Percentiles rank a stretch among this genome's conserved stretches.
These are phyloP conservation scores for Fusarium acutatum DNA, from an alignment of 2,329 filamentous ascomycete genomes.

Conservation along the genomic window DNA sequence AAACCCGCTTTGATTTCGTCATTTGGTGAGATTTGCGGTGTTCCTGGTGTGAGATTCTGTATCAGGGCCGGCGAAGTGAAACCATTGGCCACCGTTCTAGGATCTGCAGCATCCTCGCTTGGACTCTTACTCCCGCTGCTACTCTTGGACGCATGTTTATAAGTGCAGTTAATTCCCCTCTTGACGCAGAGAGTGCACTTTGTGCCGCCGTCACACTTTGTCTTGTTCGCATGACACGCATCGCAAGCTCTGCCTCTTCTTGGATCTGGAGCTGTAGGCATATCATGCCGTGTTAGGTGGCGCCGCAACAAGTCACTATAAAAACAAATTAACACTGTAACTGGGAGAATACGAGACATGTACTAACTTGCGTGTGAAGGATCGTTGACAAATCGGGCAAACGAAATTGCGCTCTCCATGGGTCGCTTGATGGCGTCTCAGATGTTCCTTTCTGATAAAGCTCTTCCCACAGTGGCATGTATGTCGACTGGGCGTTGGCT, in stretches of 20 bases:
- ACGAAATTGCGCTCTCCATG: slow-evolving; percentile 48
- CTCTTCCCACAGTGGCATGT: slow-evolving; percentile 52
- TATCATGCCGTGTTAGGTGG: slow-evolving; percentile 49
- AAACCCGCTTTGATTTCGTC: slow-evolving; percentile 19
- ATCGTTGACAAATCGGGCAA: slow-evolving; percentile 49
- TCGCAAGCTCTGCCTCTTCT: slow-evolving; percentile 53
- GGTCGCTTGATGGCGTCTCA: slow-evolving; percentile 51
- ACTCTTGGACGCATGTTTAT: slow-evolving; percentile 37
- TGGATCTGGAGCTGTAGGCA: slow-evolving; percentile 41
- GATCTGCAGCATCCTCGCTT: not conserved
- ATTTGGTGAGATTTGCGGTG: not conserved
- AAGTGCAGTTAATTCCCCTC: slow-evolving; percentile 50
- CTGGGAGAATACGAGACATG: not conserved
- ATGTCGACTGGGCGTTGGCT: slow-evolving; percentile 37
- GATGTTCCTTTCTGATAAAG: slow-evolving; percentile 53
- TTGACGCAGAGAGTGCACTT: slow-evolving; percentile 52
- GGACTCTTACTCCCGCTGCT: slow-evolving; percentile 10
- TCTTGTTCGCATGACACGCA: slow-evolving; percentile 56
- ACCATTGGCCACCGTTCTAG: not conserved
- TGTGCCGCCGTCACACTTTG: slow-evolving; percentile 53
- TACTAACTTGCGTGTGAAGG: slow-evolving; percentile 51
- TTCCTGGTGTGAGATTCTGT: not conserved
- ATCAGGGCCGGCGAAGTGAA: not conserved
- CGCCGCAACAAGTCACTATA: slow-evolving; percentile 50
- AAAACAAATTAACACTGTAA: not conserved